Evolutionary conservation across 176 grass and related monocot genomes (phyloP), one percentile per base, ranked within the genome.

Genomic region (Guadua angustifolia): DNA sequence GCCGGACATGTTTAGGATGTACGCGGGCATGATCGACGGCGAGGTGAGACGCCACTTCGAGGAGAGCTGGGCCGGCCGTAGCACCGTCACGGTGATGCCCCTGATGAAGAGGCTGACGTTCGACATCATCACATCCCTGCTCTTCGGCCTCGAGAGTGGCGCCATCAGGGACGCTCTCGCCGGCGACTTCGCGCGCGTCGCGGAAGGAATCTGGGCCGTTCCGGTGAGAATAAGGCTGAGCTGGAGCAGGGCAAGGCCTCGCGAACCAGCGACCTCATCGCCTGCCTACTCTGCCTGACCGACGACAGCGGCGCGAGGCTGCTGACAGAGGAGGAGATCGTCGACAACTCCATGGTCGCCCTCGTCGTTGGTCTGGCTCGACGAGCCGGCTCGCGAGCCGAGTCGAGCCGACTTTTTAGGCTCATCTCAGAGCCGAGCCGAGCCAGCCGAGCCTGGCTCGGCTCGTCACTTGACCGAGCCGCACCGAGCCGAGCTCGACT

Each of bases 291-390:
- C 47, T 66, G 60, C 78, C 57, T 90, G 10, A 45, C 45, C 6
- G 61, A 45, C 5, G 26, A 1, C 17, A 56, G 43, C 10, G 55
- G 74, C 14, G 14, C 25, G 35, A 62, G 5, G 50, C 9, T 81
- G 52, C 63, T 90, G 14, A 93, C 73, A 35, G 85, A 90, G 9
- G 69, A 93, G 25, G 91, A 88, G 85, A 93, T 90, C 52, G 44
- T 93, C 0, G 82, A 93, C 88, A 90, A 65, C 78, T 29, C 69
- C 77, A 85, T 85, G 33, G 44, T 83, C 47, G 25, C 86, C 19
- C 81, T 93, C 55, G 1, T 79, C 3, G 78, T n/a, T n/a, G n/a
- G n/a, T n/a, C n/a, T n/a, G n/a, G n/a, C n/a, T n/a, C n/a, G n/a
- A n/a, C n/a, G n/a, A n/a, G n/a, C n/a, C n/a, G n/a, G n/a, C n/a